A percentile compares a stretch with the other conserved stretches of the same genome.
These are phyloP conservation scores for Cryptosporidium baileyi DNA, from an alignment of 169 alveolate species.

Conservation along the genomic window DNA sequence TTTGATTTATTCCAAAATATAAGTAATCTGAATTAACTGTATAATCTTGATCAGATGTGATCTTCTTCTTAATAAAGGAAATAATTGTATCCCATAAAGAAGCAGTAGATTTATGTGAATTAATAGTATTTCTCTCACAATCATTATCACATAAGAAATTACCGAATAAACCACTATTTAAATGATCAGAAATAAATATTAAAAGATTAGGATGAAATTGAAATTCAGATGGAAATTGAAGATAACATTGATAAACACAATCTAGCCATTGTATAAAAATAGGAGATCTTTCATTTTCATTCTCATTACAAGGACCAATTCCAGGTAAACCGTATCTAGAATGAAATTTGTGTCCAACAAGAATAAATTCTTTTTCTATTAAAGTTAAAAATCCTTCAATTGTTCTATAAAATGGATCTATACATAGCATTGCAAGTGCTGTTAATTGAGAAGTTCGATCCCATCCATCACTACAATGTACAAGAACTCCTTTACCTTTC, in stretches of 20 bases:
- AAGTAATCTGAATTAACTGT: background rate
- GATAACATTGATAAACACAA: constrained; percentile 79
- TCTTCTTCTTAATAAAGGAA: no score
- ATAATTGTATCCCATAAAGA: constrained; percentile 55
- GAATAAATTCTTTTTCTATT: constrained; percentile 86
- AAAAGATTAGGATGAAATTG: constrained; percentile 81
- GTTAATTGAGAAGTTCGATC: constrained; percentile 88
- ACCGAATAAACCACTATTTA: constrained; percentile 81
- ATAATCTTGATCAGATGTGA: background rate
- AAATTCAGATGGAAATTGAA: constrained; percentile 85
- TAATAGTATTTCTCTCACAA: constrained; percentile 7
- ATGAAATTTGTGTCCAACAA: constrained; percentile 87
- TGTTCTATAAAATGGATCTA: constrained; percentile 87
- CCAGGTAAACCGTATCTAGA: constrained; percentile 82
- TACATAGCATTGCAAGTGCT: constrained; percentile 78
- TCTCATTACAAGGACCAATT: constrained; percentile 65
- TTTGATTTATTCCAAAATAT: background rate
- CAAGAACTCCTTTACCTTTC: constrained; percentile 69
- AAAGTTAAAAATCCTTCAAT: constrained; percentile 83
- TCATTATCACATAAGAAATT: constrained; percentile 82
- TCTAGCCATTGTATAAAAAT: constrained; percentile 86
- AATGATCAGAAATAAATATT: constrained; percentile 77
- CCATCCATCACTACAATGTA: constrained; percentile 91
- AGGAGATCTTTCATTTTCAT: constrained; percentile 84
- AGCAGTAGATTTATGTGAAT: background rate